Evolutionary conservation across 2,329 filamentous ascomycete genomes (phyloP).

Genomic region (Plectosphaerella plurivora): DNA sequence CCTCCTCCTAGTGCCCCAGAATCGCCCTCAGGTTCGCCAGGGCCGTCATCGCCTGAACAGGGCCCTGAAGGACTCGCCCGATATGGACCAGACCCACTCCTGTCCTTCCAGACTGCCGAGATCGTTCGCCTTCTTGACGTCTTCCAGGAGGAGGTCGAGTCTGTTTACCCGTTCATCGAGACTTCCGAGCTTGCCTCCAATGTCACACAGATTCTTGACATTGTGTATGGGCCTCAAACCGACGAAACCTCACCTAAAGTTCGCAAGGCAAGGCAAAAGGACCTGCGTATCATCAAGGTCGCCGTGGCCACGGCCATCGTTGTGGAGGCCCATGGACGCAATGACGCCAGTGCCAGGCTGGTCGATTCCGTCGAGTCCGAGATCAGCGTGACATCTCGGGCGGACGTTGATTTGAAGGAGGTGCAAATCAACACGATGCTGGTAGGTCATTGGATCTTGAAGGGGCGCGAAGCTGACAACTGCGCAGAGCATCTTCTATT

Average conservation of each 20-base stretch:
- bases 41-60: not conserved
- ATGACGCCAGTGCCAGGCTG: slow-evolving; percentile 19
- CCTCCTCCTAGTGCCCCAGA: slow-evolving; percentile 17
- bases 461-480: not conserved
- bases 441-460: slow-evolving; percentile 9
- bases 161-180: slow-evolving; percentile 28
- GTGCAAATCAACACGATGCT: slow-evolving; percentile 26
- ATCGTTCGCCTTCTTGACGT: slow-evolving; percentile 25
- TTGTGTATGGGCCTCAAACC: slow-evolving; percentile 11
- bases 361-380: slow-evolving; percentile 21
- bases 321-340: slow-evolving; percentile 25
- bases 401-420: slow-evolving; percentile 27
- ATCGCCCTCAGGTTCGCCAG: slow-evolving; percentile 12
- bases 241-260: not conserved
- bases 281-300: slow-evolving; percentile 26
- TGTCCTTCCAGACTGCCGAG: slow-evolving; percentile 14
- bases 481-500: slow-evolving; percentile 32
- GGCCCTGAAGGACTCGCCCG: slow-evolving; percentile 7
- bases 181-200: slow-evolving; percentile 18
- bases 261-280: slow-evolving; percentile 12
- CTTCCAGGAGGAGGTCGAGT: slow-evolving; percentile 34
- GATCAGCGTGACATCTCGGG: slow-evolving; percentile 16
- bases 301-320: slow-evolving; percentile 26
- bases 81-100: slow-evolving; percentile 5
- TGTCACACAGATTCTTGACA: slow-evolving; percentile 19